Conservation (phyloP, 2,329 filamentous ascomycete species). For the Monilinia fructigena region DNA sequence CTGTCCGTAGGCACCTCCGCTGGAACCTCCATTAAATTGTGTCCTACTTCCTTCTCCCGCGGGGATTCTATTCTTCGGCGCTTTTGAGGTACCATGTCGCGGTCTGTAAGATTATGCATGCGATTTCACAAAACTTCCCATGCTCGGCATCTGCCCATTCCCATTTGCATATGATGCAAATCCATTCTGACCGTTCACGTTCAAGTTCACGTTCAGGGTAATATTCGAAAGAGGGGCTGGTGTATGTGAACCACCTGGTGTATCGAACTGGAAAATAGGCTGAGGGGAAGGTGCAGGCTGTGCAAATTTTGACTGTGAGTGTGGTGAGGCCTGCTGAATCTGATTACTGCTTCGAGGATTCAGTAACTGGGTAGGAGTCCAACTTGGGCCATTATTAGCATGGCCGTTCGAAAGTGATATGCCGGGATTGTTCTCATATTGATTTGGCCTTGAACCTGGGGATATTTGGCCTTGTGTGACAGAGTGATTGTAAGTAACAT, state of each 20-base stretch:
- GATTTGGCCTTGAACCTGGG: slow-evolving; percentile 30
- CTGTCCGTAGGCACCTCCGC: slow-evolving; percentile 60
- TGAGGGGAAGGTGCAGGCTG: slow-evolving; percentile 25
- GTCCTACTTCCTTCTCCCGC: slow-evolving; percentile 46
- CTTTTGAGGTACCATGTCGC: slow-evolving; percentile 62
- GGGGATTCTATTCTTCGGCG: slow-evolving; percentile 55
- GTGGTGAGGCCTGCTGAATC: not conserved
- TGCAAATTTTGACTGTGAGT: slow-evolving; percentile 23
- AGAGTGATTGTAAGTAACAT: slow-evolving; percentile 17
- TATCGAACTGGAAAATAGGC: slow-evolving; percentile 39
- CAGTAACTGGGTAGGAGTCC: slow-evolving; percentile 46
- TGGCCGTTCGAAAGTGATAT: slow-evolving; percentile 14
- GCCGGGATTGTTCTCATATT: slow-evolving; percentile 4
- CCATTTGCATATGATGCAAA: slow-evolving; percentile 33
- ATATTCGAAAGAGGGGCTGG: slow-evolving; percentile 6
- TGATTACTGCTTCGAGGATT: slow-evolving; percentile 42
- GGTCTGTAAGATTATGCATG: slow-evolving; percentile 71
- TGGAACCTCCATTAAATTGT: slow-evolving; percentile 49
- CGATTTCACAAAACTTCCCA: slow-evolving; percentile 71
- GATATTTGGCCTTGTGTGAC: slow-evolving; percentile 34
- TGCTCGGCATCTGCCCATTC: slow-evolving; percentile 41
- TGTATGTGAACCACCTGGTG: slow-evolving; percentile 30
- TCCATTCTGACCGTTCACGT: slow-evolving; percentile 18
- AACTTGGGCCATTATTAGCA: slow-evolving; percentile 31
- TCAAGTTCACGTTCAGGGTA: not conserved